Base-by-base conservation (phyloP, 352 stramenopile genomes). In the Phytophthora citricola region DNA sequence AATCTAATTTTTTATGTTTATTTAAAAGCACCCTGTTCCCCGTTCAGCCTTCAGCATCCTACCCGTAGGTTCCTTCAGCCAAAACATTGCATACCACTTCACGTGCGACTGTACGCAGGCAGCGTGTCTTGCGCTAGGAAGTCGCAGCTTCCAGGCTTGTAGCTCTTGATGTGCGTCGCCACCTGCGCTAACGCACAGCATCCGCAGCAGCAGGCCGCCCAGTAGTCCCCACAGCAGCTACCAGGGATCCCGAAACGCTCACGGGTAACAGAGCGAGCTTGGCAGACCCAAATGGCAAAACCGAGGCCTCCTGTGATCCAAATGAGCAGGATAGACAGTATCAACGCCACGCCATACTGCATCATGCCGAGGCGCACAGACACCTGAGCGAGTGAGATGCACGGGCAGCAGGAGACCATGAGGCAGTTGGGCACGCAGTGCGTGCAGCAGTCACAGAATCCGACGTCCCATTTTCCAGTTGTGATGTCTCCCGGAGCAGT, bases 131-230 rank as follows among this genome's bases (percentile, higher is more conserved):
- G 66, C 8, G 67, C 17, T 50, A n/a, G 12, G 11, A 84, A 81
- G 45, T 73, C 59, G 61, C 78, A 87, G 12, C 27, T 68, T 24
- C 70, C 67, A 3, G 75, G 78, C n/a, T 45, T 71, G 73, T 87
- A 84, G 22, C 66, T 81, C 51, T 84, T 81, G 26, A 78, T 44
- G 58, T 87, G 75, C 5, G 75, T 79, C 3, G 75, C 73, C 11
- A 87, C 58, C 44, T 83, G 78, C 4, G 78, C 66, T n/a, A 84
- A 49, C 2, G 57, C 47, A 53, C 74, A 86, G 56, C 63, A 76
- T 12, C 44, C 31, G 51, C 75, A 87, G 26, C 63, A 81, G 29
- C 64, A 71, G 17, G 73, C 40, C 4, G 50, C 57, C 20, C 61
- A 76, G 38, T 36, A 71, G 47, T 87, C 78, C 10, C 29, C 54